Base-by-base conservation (phyloP, 2,329 filamentous ascomycete genomes). In the Clonostachys rosea region DNA sequence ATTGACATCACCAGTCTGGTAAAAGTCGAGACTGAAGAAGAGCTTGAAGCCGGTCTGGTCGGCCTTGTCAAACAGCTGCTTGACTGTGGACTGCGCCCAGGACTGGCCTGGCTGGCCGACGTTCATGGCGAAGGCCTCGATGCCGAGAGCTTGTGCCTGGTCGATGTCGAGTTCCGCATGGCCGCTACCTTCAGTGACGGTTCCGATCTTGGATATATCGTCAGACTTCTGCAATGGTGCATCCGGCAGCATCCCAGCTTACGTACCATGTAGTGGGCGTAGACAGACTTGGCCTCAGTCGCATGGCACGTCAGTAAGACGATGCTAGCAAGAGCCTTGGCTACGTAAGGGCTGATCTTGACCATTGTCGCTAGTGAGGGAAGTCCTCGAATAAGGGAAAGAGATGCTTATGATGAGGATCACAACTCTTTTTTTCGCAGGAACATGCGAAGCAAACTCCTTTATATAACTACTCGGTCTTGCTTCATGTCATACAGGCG, bases 61-160 rank as follows among this genome's bases (percentile, higher is more conserved):
- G 34, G 50, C 50, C 14, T 35, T 39, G 40, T 36, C 40, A 39
- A 52, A 52, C 45, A 52, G 45, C 35, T 47, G 42, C 7, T 37
- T 24, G 39, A 49, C 45, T 40, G 30, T 13, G 16, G 33, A 20
- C 7, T 40, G 35, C 13, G 50, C 42, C 48, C 48, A 52, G 35
- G 16, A 6, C 14, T 34, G 40, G 24, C 35, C 35, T 17, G 48
- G 48, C 6, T 53, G 51, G 17, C 53, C 58, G 16, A 61, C 54
- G 48, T 63, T 63, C 39, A 63, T 50, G 10, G 60, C 61, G 42
- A 63, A 63, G 33, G 56, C 61, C 36, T 59, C 56, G 45, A 63
- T 59, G 30, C 60, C 59, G 9, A 56, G 13, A 11, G 45, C 44
- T 43, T 53, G 49, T 33, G 57, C 57, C 17, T 51, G 44, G 30